These are phyloP conservation scores for Lagenidium giganteum DNA, from an alignment of 352 stramenopile genomes.

Conservation along the genomic window DNA sequence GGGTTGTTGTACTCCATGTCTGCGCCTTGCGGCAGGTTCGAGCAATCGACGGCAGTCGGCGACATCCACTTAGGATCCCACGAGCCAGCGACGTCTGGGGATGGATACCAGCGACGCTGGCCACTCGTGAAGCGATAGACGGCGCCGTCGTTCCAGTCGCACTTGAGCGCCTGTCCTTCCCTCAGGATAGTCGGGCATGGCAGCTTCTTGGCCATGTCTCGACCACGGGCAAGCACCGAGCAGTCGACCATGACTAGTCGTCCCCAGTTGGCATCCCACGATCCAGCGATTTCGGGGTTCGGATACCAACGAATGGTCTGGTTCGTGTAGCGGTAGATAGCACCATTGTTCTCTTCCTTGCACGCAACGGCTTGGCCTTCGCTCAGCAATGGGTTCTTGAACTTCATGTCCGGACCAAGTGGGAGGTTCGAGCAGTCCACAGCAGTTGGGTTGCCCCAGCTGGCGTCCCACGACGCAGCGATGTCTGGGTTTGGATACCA, in stretches of 20 bases:
- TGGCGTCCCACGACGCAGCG: slow-evolving; percentile 22
- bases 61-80: slow-evolving; percentile 11
- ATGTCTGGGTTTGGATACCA: slow-evolving; percentile 20
- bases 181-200: too few relatives aligned
- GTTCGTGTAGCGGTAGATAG: slow-evolving; percentile 11
- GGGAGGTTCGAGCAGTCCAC: slow-evolving; percentile 20
- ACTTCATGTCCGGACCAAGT: slow-evolving; percentile 16
- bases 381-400: slow-evolving; percentile 4
- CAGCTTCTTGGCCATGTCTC: slow-evolving; percentile 2
- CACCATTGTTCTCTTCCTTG: background rate
- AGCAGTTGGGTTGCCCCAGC: slow-evolving; percentile 1
- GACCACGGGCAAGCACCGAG: background rate
- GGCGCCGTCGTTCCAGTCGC: background rate
- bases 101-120: slow-evolving; percentile 4
- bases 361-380: slow-evolving; percentile 10
- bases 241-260: background rate
- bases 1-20: slow-evolving; percentile 12
- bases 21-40: slow-evolving; percentile 1
- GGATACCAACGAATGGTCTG: slow-evolving; percentile 2
- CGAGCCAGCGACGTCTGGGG: background rate
- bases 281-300: background rate
- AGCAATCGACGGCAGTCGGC: background rate
- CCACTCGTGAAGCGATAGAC: slow-evolving; percentile 9
- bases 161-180: too few relatives aligned
- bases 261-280: slow-evolving; percentile 7